Evolutionary conservation across 2,329 filamentous ascomycete genomes (phyloP), one percentile per base, ranked within the genome.

Genomic region (Graphilbum fragrans): DNA sequence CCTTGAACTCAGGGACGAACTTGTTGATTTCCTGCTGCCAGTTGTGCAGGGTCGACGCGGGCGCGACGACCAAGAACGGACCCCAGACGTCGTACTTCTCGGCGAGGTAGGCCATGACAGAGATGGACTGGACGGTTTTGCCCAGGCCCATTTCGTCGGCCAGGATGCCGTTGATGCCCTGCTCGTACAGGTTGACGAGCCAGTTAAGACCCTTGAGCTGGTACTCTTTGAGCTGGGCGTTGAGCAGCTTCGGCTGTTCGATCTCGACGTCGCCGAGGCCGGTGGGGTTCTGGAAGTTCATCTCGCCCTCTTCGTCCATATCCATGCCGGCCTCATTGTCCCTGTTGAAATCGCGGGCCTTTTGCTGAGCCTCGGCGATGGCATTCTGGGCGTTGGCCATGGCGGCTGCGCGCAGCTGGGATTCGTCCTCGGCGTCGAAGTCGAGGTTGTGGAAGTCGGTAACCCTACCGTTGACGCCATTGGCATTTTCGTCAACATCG

Each of bases 141-240:
- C 92, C 92, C 20, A 98, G 84, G 77, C 92, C 92, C 92, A 98
- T 98, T 65, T 98, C 92, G 59, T 98, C 92, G 49, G 92, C 92
- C 48, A 98, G 70, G 53, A 98, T 98, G 63, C 90, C 90, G 65
- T 96, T 96, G 82, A 98, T 98, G 59, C 92, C 92, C 62, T 98
- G 92, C 62, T 98, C 92, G 67, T 98, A 98, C 50, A 98, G 64
- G 59, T 98, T 96, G 66, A 94, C 92, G 41, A 98, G 77, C 92
- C 92, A 98, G 58, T 96, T 98, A 59, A 98, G 83, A 64, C 92
- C 92, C 69, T 98, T 98, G 58, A 98, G 70, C 66, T 98, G 92
- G 64, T 98, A 98, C 60, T 98, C 92, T 60, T 98, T 98, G 55
- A 98, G 77, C 58, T 94, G 86, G 39, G 88, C 86, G 49, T 85